Percentiles rank a stretch among this genome's conserved stretches.
These are phyloP conservation scores for Bacterosira constricta DNA, from an alignment of 108 stramenopile species.

Conservation along the genomic window DNA sequence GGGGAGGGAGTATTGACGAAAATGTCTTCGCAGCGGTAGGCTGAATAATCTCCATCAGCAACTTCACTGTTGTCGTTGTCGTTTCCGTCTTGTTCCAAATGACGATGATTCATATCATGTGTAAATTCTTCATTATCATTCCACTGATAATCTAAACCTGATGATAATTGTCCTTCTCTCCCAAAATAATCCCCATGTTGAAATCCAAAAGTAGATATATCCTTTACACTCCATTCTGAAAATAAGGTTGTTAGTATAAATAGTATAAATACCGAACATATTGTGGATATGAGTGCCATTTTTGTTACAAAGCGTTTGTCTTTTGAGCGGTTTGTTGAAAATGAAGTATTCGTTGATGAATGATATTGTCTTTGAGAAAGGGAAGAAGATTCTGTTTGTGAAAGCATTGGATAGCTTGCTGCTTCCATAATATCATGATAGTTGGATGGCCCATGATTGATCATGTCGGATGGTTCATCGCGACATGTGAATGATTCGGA, in stretches of 20 bases:
- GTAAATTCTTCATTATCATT: neutral
- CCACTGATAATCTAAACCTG: neutral
- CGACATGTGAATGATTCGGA: too few relatives aligned
- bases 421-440: too few relatives aligned
- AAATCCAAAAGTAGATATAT: neutral
- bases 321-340: too few relatives aligned
- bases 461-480: too few relatives aligned
- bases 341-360: too few relatives aligned
- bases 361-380: too few relatives aligned
- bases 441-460: too few relatives aligned
- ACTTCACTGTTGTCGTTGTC: neutral
- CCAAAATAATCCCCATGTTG: neutral
- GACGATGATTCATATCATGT: neutral
- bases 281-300: constrained; percentile 23
- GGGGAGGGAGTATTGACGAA: constrained; percentile 11
- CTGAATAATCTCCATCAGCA: constrained; percentile 24
- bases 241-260: constrained; percentile 6
- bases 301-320: constrained; percentile 33
- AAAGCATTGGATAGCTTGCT: too few relatives aligned
- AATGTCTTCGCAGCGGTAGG: constrained; percentile 35
- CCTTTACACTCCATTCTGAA: constrained; percentile 26
- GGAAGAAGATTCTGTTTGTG: too few relatives aligned
- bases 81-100: constrained; percentile 7
- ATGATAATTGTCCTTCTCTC: neutral
- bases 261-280: constrained; percentile 7